phyloP scores from a whole-genome alignment of 2,329 filamentous ascomycete species.

The Cladophialophora chaetospira region DNA sequence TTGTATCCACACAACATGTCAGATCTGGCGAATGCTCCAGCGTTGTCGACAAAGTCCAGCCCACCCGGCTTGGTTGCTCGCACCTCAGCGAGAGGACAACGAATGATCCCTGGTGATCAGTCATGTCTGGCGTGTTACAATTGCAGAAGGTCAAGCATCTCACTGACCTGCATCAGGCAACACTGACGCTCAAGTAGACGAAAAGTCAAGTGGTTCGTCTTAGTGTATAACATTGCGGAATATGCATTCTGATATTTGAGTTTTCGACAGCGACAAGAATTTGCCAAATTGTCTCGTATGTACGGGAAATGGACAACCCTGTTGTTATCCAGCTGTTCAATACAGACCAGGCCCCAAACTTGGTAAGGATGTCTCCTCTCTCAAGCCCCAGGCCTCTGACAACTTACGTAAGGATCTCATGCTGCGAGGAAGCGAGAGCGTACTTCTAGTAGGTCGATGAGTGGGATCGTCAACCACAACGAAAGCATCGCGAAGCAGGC shows the following conservation, averaged over 20 bases:
- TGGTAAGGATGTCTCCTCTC: not conserved
- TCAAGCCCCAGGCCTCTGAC: not conserved
- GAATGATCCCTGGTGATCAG: slow-evolving; percentile 2
- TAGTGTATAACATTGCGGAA: no score
- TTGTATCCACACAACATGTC: not conserved
- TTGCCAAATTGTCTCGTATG: slow-evolving; percentile 9
- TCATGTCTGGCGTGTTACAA: slow-evolving; percentile 5
- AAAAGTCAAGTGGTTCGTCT: slow-evolving; percentile 14
- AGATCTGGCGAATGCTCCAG: not conserved
- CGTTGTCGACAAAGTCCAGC: not conserved
- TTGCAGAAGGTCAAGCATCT: slow-evolving; percentile 3
- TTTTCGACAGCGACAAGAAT: slow-evolving; percentile 3
- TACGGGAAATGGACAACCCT: slow-evolving; percentile 3
- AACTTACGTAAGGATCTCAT: not conserved
- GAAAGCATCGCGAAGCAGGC: not conserved
- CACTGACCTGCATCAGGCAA: not conserved
- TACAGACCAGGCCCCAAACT: slow-evolving; percentile 12
- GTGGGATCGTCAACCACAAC: not conserved
- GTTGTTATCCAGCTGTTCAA: slow-evolving; percentile 4
- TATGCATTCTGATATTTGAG: no score
- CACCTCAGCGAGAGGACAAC: not conserved
- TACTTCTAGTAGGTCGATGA: not conserved
- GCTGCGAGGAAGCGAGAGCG: slow-evolving; percentile 2
- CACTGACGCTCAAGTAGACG: slow-evolving; percentile 6
- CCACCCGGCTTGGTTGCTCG: not conserved